Percentiles rank a stretch among this genome's conserved stretches.
These are phyloP conservation scores for Xylariomycetidae sp. DNA, from an alignment of 2,329 filamentous ascomycete species.

Conservation along the genomic window DNA sequence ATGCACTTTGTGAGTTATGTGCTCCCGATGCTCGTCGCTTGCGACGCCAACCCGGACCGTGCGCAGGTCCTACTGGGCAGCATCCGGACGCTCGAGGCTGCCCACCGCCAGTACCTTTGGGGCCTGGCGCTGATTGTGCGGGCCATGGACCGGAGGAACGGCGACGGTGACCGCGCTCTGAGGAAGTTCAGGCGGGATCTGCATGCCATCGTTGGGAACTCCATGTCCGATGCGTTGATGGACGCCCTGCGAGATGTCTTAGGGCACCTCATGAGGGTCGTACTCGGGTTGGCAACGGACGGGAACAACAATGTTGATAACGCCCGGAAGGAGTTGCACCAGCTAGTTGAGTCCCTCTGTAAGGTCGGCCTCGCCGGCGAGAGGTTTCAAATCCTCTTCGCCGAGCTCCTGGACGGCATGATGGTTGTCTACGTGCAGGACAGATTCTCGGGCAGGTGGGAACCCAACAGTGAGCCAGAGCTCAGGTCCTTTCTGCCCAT, in stretches of 20 bases:
- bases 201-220: conserved; percentile 61
- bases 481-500: conserved; percentile 16
- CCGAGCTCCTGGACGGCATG: conserved; percentile 63
- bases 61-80: conserved; percentile 46
- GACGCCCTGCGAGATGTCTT: conserved; percentile 52
- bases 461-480: conserved; percentile 20
- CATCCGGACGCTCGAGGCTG: conserved; percentile 55
- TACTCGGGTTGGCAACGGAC: conserved; percentile 36
- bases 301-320: conserved; percentile 23
- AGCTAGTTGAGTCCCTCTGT: conserved; percentile 54
- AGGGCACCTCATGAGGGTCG: conserved; percentile 42
- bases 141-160: conserved; percentile 39
- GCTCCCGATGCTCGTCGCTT: conserved; percentile 48
- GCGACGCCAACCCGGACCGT: conserved; percentile 37
- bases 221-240: conserved; percentile 49
- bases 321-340: conserved; percentile 47
- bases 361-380: conserved; percentile 66
- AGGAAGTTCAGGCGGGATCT: conserved; percentile 56
- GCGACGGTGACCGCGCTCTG: conserved; percentile 32
- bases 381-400: conserved; percentile 65
- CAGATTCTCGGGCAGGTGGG: conserved; percentile 62
- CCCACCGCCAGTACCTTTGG: conserved; percentile 53
- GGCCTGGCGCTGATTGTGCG: conserved; percentile 48
- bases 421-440: conserved; percentile 59
- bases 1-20: conserved; percentile 58